Base-by-base conservation (phyloP, 2,329 filamentous ascomycete species). In the Bimuria novae-zelandiae region DNA sequence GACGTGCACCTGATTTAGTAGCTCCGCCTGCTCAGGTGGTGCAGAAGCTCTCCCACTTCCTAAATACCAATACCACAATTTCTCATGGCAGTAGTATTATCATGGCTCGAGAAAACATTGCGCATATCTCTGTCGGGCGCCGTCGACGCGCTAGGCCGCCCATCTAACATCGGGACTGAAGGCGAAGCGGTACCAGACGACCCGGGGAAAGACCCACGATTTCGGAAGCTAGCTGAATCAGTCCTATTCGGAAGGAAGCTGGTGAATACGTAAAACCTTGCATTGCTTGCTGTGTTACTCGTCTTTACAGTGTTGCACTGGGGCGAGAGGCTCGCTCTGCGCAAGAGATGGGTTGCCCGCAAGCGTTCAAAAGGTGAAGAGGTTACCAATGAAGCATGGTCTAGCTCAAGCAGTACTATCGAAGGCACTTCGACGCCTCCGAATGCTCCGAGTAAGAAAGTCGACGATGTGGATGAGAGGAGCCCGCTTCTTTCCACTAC, bases 401-500 rank as follows among this genome's bases (percentile, higher is more conserved):
- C 72, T 44, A 71, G 66, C n/a, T 75, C 73, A 8, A 75, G 72
- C 51, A 76, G 72, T 51, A 76, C 73, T 0, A 56, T 75, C 6
- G 63, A 64, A 54, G 73, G 72, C 1, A 70, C 62, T 29, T 57
- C 59, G 8, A 75, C 74, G 22, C 73, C 73, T 14, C 67, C 71
- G 10, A 59, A 68, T 32, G 51, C 14, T 5, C 16, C 17, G 12
- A 62, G 63, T 17, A 58, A 55, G n/a, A 65, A 60, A 40, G 30
- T 37, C 12, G 32, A 57, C 36, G 59, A 59, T 30, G 59, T 54
- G 7, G 53, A 66, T 30, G 74, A 76, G 55, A 60, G 58, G 6
- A 71, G 58, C 35, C 71, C 74, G 16, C 57, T 77, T 7, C 65
- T 78, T 14, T 12, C 57, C 12, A 37, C 47, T 3, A 45, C 30